A percentile compares a stretch with the other conserved stretches of the same genome.
These are phyloP conservation scores for Skeletonema grethae DNA, from an alignment of 108 stramenopile genomes.

Conservation along the genomic window DNA sequence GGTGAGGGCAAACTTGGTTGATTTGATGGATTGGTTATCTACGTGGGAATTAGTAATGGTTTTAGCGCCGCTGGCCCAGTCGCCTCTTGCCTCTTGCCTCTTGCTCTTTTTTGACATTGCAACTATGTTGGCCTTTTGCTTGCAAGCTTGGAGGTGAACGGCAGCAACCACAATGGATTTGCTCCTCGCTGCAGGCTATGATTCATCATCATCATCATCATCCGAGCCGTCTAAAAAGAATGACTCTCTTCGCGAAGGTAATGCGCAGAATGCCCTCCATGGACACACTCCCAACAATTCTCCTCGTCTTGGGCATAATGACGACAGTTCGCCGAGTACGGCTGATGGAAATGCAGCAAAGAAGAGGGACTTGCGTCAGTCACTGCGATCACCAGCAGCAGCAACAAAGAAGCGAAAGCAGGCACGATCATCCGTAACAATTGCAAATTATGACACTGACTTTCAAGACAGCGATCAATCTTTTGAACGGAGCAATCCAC, in stretches of 20 bases:
- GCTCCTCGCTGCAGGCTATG: conserved; percentile 6
- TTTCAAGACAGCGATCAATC: neutral
- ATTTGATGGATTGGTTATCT: no score
- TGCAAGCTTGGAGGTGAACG: no score
- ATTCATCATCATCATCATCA: conserved; percentile 1
- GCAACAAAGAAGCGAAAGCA: neutral
- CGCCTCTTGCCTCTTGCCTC: no score
- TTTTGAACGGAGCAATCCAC: conserved; percentile 38
- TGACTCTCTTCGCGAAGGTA: conserved; percentile 1
- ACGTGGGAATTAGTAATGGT: no score
- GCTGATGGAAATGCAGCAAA: conserved; percentile 17
- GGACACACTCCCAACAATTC: conserved; percentile 6
- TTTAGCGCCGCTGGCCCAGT: no score
- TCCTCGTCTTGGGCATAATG: conserved; percentile 18
- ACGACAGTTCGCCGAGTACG: conserved; percentile 25
- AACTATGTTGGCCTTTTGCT: no score
- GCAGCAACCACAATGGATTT: neutral
- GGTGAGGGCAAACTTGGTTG: no score
- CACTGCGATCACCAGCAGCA: neutral
- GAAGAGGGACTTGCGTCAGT: neutral
- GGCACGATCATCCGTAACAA: neutral
- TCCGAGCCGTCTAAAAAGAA: neutral
- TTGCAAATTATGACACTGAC: neutral
- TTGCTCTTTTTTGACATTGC: no score
- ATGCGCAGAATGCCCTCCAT: neutral